Evolutionary conservation across 1,284 basidiomycete species (phyloP), one percentile per base, ranked within the genome.

Genomic region (Boletus calvinii): DNA sequence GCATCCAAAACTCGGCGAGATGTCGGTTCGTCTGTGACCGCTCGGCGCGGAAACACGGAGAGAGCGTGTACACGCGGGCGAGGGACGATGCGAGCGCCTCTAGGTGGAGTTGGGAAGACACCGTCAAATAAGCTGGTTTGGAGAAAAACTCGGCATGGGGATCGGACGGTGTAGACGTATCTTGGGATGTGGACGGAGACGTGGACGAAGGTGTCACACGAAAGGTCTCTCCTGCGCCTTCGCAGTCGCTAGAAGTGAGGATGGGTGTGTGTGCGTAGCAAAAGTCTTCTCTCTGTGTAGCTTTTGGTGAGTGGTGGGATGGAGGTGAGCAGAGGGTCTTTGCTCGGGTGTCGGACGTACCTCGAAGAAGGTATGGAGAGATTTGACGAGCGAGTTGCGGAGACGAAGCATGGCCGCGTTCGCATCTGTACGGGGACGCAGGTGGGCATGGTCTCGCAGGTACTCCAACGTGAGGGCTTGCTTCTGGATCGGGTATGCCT

Each of bases 1-100:
- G 80, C 96, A 99, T 99, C 91, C 93, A 97, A 70, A 99, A 99
- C 68, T 99, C 97, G 44, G 92, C 84, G 7, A 99, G 80, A 70
- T 99, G 96, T n/a, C 96, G 80, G 45, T 83, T 84, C 1, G 96
- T 98, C 60, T 88, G 80, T 4, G 86, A 90, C 7, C 84, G 83
- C 64, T 99, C 96, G 17, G 96, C 96, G 18, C 96, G 87, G 72
- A 99, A 99, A 53, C 87, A 87, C 0, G 96, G 95, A 0, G 90
- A 87, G 20, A 98, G 79, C 0, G 94, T 94, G 75, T 94, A 99
- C 0, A 93, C 90, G 26, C 94, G 82, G 0, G 85, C 80, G 13
- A 97, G 72, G 0, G 92, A 82, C 8, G 84, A 79, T 2, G 91
- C 83, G 44, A 95, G 77, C 2, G 92, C 90, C 69, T 99, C 96